phyloP scores from a whole-genome alignment of 2,329 filamentous ascomycete genomes.

The Fusarium subtropicale region DNA sequence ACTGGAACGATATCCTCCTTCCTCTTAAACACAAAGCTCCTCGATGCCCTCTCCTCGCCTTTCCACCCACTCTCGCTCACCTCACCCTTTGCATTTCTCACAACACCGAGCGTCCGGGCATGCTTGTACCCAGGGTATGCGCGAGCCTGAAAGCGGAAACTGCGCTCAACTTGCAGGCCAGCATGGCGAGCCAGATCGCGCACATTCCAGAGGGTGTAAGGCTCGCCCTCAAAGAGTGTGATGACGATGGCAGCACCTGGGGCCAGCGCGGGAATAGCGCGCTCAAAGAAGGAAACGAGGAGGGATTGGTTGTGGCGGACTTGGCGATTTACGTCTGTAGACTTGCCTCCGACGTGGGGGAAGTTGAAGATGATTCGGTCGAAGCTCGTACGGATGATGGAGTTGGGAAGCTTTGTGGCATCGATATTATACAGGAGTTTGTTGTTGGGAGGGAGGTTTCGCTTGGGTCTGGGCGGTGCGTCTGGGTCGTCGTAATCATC shows the following conservation, averaged over 20 bases:
- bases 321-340: constrained; percentile 93
- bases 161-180: constrained; percentile 75
- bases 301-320: constrained; percentile 90
- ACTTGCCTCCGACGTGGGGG: constrained; percentile 92
- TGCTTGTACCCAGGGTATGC: constrained; percentile 81
- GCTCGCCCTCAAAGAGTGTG: constrained; percentile 91
- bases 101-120: constrained; percentile 76
- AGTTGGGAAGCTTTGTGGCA: constrained; percentile 69
- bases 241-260: constrained; percentile 76
- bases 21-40: constrained; percentile 72
- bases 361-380: constrained; percentile 95
- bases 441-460: constrained; percentile 44
- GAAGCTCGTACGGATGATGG: constrained; percentile 63
- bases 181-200: constrained; percentile 84
- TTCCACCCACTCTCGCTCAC: constrained; percentile 56
- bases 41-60: constrained; percentile 58
- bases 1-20: constrained; percentile 61
- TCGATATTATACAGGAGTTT: constrained; percentile 72
- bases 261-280: constrained; percentile 55
- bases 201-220: constrained; percentile 96
- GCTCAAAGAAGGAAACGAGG: constrained; percentile 74
- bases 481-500: constrained; percentile 38
- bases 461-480: constrained; percentile 30
- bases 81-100: constrained; percentile 61
- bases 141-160: constrained; percentile 74